Evolutionary conservation across 2,329 filamentous ascomycete species (phyloP), one percentile per base, ranked within the genome.

Genomic region (Trichoderma atrobrunneum): DNA sequence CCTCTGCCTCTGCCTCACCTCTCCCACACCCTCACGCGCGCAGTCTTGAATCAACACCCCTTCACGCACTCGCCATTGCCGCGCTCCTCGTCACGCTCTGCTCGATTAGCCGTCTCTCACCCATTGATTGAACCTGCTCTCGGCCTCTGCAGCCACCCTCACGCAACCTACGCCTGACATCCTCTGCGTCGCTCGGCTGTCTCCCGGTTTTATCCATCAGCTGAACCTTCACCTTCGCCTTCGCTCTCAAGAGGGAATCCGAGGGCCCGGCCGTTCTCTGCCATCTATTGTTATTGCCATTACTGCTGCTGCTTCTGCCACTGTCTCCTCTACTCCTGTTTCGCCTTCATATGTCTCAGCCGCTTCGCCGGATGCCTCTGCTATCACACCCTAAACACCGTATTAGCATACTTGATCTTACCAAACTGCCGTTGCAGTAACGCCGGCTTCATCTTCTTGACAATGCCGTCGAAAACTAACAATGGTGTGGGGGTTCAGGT

Each of bases 401-500:
- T 62, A 71, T 73, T 48, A 70, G 66, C 66, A 68, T 72, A 72
- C 32, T 64, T 54, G 51, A 39, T 51, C 21, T 65, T 59, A 54
- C 30, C 65, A 61, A 70, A 57, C 71, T 70, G 57, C 39, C 43
- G 59, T 32, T 26, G 64, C 64, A 63, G 28, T 62, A 21, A 59
- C 36, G 30, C 51, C 60, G 51, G 66, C 60, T 62, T 30, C 64
- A 43, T 57, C 43, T 34, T n/a, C 71, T 51, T 62, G 74, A 80
- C 74, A 64, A 87, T 87, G 85, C 81, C 84, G 75, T 82, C 82
- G 74, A 84, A 78, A 73, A 75, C 78, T 80, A 85, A 86, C 85
- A 91, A 91, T 81, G 90, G 92, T 76, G 84, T 89, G 78, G 92
- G 91, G 79, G 88, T 95, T 75, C 92, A 97, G 93, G 93, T 93